Base-by-base conservation (phyloP, 202 grass and related monocot genomes). In the Digitaria exilis region DNA sequence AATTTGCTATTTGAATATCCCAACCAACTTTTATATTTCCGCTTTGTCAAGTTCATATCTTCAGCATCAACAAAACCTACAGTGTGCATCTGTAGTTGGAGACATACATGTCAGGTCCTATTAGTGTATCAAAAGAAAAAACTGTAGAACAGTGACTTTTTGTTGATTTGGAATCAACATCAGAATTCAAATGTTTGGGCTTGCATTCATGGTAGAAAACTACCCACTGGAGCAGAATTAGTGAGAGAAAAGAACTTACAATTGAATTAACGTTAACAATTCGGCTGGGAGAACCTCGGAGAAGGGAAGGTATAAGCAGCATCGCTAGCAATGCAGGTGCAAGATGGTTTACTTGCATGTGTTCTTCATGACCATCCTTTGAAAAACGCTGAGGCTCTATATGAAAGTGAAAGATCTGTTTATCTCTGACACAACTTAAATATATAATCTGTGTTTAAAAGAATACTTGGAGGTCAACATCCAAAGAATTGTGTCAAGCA, bases 291-390 rank as follows among this genome's bases (percentile, higher is more conserved):
- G 93, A 96, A 64, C 93, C 96, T 56, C 87, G 91, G 69, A 98
- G 77, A 85, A 98, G 96, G 48, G 96, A 98, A 84, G 96, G 96
- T 80, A 98, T 76, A 85, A 98, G 93, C 69, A 98, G 82, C 91
- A 98, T 87, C 2, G 85, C 62, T 13, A 98, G 83, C 80, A 98
- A 86, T 67, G 96, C 87, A 65, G 96, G 96, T 16, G 96, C 93
- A 83, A 98, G 91, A 88, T 98, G 96, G 80, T 98, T 98, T 68
- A 96, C 96, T 92, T 98, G 96, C 91, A 98, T 90, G 80, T 98
- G 96, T 71, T 94, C 85, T 92, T 98, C 93, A 46, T 87, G 93
- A 34, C 93, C 96, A 78, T 98, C 91, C 91, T 92, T 98, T 25
- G 96, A 89, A 87, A 98, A 90, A 44, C 70, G 88, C 64, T 98